Percentiles rank a stretch among this genome's conserved stretches.
These are phyloP conservation scores for Bruguiera sexangula DNA, from an alignment of 345 rosid genomes.

Conservation along the genomic window DNA sequence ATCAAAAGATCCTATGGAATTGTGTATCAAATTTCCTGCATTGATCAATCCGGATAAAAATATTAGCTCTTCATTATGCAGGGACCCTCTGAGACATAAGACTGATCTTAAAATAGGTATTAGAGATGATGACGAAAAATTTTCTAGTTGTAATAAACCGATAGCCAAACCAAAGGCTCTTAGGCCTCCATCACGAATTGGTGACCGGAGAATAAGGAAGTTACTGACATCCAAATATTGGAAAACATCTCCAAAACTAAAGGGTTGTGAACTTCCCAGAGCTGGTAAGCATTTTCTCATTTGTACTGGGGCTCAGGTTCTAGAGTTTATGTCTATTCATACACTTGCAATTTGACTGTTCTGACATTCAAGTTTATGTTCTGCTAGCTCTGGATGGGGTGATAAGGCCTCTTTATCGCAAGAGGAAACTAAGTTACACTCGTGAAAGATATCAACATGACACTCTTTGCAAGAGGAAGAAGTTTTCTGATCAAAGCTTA, in stretches of 20 bases:
- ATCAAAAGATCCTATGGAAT: constrained; percentile 39
- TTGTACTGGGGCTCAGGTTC: constrained; percentile 3
- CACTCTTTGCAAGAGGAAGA: constrained; percentile 59
- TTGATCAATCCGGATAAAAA: constrained; percentile 31
- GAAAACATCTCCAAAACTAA: constrained; percentile 58
- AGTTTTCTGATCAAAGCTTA: constrained; percentile 47
- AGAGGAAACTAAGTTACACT: constrained; percentile 50
- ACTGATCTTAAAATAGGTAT: constrained; percentile 48
- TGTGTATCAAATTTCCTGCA: constrained; percentile 31
- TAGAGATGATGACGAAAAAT: constrained; percentile 73
- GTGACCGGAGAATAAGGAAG: constrained; percentile 58
- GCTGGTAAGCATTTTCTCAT: constrained; percentile 46
- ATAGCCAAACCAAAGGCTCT: constrained; percentile 44
- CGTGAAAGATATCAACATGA: constrained; percentile 45
- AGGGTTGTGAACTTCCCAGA: constrained; percentile 50
- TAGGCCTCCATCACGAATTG: constrained; percentile 60
- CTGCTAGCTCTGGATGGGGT: constrained; percentile 45
- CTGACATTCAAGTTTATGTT: constrained; percentile 12
- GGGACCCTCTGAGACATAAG: constrained; percentile 41
- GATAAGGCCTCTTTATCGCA: constrained; percentile 47
- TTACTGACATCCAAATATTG: constrained; percentile 57
- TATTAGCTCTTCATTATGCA: constrained; percentile 33
- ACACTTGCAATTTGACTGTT: neutral
- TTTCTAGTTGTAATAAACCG: constrained; percentile 51
- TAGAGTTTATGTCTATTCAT: neutral